Evolutionary conservation across 2,329 filamentous ascomycete genomes (phyloP).

Genomic region (Hysterium pulicare): DNA sequence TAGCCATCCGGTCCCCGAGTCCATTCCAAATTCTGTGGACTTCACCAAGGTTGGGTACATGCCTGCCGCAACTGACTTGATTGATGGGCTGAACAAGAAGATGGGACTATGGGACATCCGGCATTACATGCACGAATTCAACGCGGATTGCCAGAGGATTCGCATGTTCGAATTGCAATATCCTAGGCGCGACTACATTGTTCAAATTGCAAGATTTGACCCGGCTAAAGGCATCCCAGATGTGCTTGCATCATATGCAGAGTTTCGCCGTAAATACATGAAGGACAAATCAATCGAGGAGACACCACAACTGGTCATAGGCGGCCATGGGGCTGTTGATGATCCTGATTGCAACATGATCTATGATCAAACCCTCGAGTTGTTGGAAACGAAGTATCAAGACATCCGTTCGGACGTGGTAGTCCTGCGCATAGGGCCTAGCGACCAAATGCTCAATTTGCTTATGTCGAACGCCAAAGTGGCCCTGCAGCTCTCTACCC

Average conservation of each 20-base stretch:
- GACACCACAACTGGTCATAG: slow-evolving; percentile 70
- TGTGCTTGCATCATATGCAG: slow-evolving; percentile 71
- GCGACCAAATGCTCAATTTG: slow-evolving; percentile 76
- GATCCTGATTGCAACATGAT: slow-evolving; percentile 73
- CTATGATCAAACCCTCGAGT: slow-evolving; percentile 67
- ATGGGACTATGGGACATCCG: slow-evolving; percentile 67
- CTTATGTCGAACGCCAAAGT: slow-evolving; percentile 70
- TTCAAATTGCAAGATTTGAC: slow-evolving; percentile 79
- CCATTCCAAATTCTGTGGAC: slow-evolving; percentile 68
- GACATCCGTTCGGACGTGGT: slow-evolving; percentile 57
- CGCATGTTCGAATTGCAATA: slow-evolving; percentile 58
- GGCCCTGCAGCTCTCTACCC: slow-evolving; percentile 73
- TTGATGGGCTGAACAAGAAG: slow-evolving; percentile 76
- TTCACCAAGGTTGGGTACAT: slow-evolving; percentile 67
- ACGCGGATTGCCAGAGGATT: slow-evolving; percentile 57
- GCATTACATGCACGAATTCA: slow-evolving; percentile 75
- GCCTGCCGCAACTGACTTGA: slow-evolving; percentile 79
- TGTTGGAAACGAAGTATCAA: slow-evolving; percentile 59
- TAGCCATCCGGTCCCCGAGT: slow-evolving; percentile 73
- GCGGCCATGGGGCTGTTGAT: slow-evolving; percentile 76
- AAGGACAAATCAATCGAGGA: slow-evolving; percentile 48
- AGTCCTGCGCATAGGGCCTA: slow-evolving; percentile 72
- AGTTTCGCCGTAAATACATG: slow-evolving; percentile 63
- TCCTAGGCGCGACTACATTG: slow-evolving; percentile 67
- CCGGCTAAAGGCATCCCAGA: slow-evolving; percentile 79